Evolutionary conservation across 805 yeast species (phyloP), one percentile per base, ranked within the genome.

Genomic region (Saturnispora dispora): DNA sequence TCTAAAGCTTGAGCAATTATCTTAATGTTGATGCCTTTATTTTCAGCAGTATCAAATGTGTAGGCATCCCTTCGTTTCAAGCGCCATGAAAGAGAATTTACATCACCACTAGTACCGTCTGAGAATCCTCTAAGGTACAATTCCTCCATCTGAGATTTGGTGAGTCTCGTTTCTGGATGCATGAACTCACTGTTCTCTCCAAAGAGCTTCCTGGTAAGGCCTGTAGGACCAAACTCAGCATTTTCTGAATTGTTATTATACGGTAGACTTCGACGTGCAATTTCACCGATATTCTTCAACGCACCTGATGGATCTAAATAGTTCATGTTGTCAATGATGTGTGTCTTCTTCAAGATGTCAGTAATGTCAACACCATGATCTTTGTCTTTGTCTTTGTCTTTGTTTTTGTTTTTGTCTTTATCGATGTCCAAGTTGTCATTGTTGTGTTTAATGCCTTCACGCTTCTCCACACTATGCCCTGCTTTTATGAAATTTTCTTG

Each of bases 1-100:
- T 61, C 63, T 17, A 66, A 51, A 28, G 45, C 7, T 7, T 40
- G 22, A n/a, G 33, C 5, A 15, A 44, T 27, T 2, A n/a, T 11
- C 25, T 41, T 23, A 13, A 40, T 40, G 35, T 49, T 33, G 13
- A 44, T 36, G 4, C 33, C 41, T 6, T 18, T 37, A 13, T 17
- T 32, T 8, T 45, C 35, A 30, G 43, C 51, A 25, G 15, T 4
- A 5, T 42, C 47, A 36, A 35, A 48, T 23, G 25, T 35, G 15
- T 35, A 22, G 9, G 45, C 47, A 20, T 45, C 23, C 28, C 47
- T 35, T 18, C 32, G 44, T 28, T 43, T 43, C 23, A 49, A 37
- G 18, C 46, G 39, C 52, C 52, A 49, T 9, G 33, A 22, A 27
- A 37, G 41, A 18, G 41, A 37, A 37, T 37, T 37, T 18, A 18